Base-by-base conservation (phyloP, 1,139 yeast species). In the Wickerhamiella pararugosa region DNA sequence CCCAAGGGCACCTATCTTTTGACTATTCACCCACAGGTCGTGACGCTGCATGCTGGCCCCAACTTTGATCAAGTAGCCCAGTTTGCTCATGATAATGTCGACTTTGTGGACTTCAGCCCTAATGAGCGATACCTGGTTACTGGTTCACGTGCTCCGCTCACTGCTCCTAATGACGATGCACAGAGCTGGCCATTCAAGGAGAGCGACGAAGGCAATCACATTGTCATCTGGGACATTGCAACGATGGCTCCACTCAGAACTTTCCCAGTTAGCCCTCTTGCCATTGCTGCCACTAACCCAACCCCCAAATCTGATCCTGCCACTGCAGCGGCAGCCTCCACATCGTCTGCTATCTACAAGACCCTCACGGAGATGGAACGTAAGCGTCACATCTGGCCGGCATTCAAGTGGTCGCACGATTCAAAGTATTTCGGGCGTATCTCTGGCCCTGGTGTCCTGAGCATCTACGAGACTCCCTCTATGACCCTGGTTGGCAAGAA, bases 1-100 rank as follows among this genome's bases (percentile, higher is more conserved):
- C 95, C 97, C 55, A 77, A 78, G 64, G 99, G 99, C 62, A 79
- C 92, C 26, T 87, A 75, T 57, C 66, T 90, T 52, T 76, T 83
- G 55, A 79, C 96, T 2, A 72, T 86, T 57, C 96, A 90, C 62
- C 86, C 87, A 44, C 94, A 84, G 65, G 98, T 98, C 68, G 76
- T 86, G 45, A 94, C 86, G 61, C 73, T 92, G 32, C 90, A 97
- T 94, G 98, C 97, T 59, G 97, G 97, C 49, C 73, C 74, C 41
- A 71, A 75, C 37, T 86, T 86, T 61, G 73, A 71, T 50, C 73
- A 82, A 55, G 68, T 86, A 53, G 76, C 73, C 54, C 79, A 86
- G 62, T 84, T 82, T 59, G 71, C 79, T 49, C 99, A 92, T 61
- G 86, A 84, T 49, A 86, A 83, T 57, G 96, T 86, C 41, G 76